Evolutionary conservation across 768 basidiomycete genomes (phyloP).

Genomic region (Boletus bicolor): DNA sequence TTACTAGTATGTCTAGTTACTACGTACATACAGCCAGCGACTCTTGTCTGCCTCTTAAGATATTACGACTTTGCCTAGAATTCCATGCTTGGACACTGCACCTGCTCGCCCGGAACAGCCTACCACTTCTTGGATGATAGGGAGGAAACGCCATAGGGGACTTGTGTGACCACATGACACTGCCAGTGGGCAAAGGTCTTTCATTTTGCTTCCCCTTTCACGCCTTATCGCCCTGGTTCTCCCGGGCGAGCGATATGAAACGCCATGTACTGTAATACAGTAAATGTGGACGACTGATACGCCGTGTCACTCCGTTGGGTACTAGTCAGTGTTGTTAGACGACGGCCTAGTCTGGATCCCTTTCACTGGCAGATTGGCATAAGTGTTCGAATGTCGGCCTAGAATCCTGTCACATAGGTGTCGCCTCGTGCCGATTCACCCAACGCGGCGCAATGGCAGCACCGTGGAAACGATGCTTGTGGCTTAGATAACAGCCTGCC

Average conservation of each 20-base stretch:
- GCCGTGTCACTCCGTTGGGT: not conserved
- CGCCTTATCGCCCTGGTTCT: too few relatives aligned
- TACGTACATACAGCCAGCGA: not conserved
- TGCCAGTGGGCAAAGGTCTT: not conserved
- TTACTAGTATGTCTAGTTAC: not conserved
- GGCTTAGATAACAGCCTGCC: conserved; percentile 20
- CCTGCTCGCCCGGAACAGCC: too few relatives aligned
- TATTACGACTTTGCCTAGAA: not conserved
- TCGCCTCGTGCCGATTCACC: conserved; percentile 7
- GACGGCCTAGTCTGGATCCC: too few relatives aligned
- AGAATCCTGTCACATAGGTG: not conserved
- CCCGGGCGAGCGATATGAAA: too few relatives aligned
- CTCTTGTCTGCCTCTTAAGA: not conserved
- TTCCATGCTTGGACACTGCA: not conserved
- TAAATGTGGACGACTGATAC: too few relatives aligned
- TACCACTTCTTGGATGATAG: not conserved
- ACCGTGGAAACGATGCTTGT: conserved; percentile 1
- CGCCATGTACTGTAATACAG: too few relatives aligned
- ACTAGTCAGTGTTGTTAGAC: not conserved
- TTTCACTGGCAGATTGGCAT: too few relatives aligned
- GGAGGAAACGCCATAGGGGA: not conserved
- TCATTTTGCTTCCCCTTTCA: not conserved
- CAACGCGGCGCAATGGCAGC: not conserved
- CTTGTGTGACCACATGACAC: not conserved
- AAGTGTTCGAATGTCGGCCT: too few relatives aligned